Base-by-base conservation (phyloP, 140 eudicot genomes). In the Cichorium intybus region DNA sequence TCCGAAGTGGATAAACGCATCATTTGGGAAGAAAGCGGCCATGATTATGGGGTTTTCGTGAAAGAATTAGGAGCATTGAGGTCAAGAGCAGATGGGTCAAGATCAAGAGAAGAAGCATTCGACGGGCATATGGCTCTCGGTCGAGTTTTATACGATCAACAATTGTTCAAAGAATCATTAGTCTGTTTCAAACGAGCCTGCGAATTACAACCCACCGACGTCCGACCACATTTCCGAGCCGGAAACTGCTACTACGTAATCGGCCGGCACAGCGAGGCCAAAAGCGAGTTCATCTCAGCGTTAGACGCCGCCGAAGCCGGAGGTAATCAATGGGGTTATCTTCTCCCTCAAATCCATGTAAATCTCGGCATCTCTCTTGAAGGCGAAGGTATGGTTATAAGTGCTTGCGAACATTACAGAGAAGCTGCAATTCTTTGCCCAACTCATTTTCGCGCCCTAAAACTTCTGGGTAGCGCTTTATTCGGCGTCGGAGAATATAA, bases 101-200 rank as follows among this genome's bases (percentile, higher is more conserved):
- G 90, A 54, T 88, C 99, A 1, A 73, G 94, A 29, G 81, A 77
- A 10, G 99, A 93, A 64, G 99, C 99, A 2, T 93, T 85, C 61
- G 99, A 93, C 52, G 99, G 95, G 3, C 99, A 93, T 34, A 93
- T 93, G 99, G 99, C 99, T 10, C 70, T 93, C 21, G 99, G 99
- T 10, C 75, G 99, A 34, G 83, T 88, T 66, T 66, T 93, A 59
- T 88, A 81, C 51, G 99, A 88, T 41, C 84, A 93, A 21, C 81
- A 72, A 62, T 61, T 93, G 72, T 83, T 76, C 72, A 88, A 93
- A 64, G 97, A 93, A 60, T 79, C 87, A 9, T 78, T 93, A 64
- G 80, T 88, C 50, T 83, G 95, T 63, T 93, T 88, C 46, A 84
- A 88, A 81, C 73, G 99, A 17, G 95, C 97, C 14, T 85, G 90